Evolutionary conservation across 257 asterid genomes (phyloP).

Genomic region (Scutellaria baicalensis): DNA sequence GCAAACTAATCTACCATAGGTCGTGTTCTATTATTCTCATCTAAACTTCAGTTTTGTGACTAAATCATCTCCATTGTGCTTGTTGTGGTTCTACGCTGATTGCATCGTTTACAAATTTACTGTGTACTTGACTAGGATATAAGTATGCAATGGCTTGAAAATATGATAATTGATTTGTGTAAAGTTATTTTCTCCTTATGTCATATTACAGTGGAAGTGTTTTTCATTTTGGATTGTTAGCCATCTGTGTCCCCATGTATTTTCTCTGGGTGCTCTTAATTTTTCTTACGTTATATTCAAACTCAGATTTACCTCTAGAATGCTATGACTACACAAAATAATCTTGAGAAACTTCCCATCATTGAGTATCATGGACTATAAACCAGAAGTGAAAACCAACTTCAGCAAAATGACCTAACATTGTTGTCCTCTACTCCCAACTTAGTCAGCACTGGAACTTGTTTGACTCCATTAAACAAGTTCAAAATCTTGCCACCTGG

Average conservation of each 20-base stretch:
- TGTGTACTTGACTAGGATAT: not conserved
- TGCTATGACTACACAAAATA: not conserved
- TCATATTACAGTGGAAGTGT: not conserved
- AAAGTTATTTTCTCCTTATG: not conserved
- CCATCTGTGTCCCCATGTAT: not conserved
- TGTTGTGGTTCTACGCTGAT: no score
- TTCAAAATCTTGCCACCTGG: not conserved
- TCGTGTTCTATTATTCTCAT: no score
- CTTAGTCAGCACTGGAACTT: not conserved
- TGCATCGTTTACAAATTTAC: not conserved
- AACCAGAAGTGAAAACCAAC: not conserved
- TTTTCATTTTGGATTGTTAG: not conserved
- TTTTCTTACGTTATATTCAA: not conserved
- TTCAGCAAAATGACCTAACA: not conserved
- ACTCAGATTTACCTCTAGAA: not conserved
- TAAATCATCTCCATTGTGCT: no score
- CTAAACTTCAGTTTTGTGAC: no score
- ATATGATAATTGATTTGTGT: not conserved
- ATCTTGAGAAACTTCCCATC: not conserved
- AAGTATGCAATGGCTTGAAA: not conserved
- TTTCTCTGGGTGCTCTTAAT: not conserved
- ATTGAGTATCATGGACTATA: not conserved
- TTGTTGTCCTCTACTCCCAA: not conserved
- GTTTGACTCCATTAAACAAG: not conserved
- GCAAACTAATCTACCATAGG: no score